These are phyloP conservation scores for Ceratocystis colombiana DNA, from an alignment of 2,329 filamentous ascomycete species.

Conservation along the genomic window DNA sequence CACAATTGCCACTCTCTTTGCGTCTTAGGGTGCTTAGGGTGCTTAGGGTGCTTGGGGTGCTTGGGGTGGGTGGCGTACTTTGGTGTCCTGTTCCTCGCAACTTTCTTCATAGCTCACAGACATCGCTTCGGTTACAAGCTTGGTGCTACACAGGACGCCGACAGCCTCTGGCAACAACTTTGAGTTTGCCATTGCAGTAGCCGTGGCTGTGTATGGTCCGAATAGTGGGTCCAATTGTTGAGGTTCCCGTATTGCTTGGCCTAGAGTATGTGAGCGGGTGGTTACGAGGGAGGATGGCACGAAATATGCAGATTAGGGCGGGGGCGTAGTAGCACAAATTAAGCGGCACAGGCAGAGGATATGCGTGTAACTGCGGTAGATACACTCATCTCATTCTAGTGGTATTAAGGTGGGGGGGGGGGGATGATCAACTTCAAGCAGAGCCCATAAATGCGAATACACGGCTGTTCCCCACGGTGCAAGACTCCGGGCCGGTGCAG, in stretches of 20 bases:
- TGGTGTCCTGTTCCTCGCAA: conserved; percentile 59
- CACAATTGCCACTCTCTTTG: conserved; percentile 79
- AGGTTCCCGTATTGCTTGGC: conserved; percentile 69
- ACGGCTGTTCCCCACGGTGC: conserved; percentile 17
- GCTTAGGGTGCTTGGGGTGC: too few species aligned
- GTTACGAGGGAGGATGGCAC: conserved; percentile 38
- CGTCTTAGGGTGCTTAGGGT: conserved; percentile 64
- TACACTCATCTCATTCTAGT: not conserved
- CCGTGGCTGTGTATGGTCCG: conserved; percentile 68
- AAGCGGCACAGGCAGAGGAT: not conserved
- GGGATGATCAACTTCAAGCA: not conserved
- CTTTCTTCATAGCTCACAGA: conserved; percentile 50
- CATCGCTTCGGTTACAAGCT: conserved; percentile 66
- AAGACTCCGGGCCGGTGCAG: conserved; percentile 15
- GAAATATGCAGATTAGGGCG: not conserved
- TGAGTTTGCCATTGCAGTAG: conserved; percentile 81
- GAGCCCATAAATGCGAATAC: conserved; percentile 23
- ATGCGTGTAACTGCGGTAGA: not conserved
- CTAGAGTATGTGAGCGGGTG: conserved; percentile 65
- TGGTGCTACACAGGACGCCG: conserved; percentile 69
- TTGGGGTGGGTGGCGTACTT: conserved; percentile 79
- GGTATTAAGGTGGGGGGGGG: not conserved
- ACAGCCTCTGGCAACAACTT: conserved; percentile 91
- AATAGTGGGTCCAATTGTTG: conserved; percentile 70
- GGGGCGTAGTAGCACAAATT: not conserved